phyloP scores from a whole-genome alignment of 1,284 basidiomycete species.

The Melampsora allii-populina region DNA sequence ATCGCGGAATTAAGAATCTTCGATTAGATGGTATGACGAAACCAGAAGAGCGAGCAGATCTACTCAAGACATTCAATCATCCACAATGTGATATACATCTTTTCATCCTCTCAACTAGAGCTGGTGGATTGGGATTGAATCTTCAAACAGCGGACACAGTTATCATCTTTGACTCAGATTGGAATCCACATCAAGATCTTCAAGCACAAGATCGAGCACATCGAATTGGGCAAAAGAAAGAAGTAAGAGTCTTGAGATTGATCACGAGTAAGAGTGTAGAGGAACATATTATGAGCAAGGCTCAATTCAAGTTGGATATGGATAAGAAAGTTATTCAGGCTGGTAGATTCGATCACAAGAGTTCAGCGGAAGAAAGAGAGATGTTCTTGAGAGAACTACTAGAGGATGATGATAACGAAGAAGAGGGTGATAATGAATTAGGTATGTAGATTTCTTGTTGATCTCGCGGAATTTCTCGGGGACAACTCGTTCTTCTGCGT shows the following conservation, averaged over 20 bases:
- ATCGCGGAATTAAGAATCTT: conserved; percentile 83
- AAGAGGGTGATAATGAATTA: conserved; percentile 51
- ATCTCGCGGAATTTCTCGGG: not conserved
- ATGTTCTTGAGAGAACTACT: conserved; percentile 71
- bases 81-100: conserved; percentile 84
- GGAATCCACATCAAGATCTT: conserved; percentile 96
- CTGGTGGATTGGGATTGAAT: conserved; percentile 96
- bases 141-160: conserved; percentile 98
- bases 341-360: conserved; percentile 98
- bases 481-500: not conserved
- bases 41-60: conserved; percentile 89
- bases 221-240: conserved; percentile 99
- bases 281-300: conserved; percentile 92
- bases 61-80: conserved; percentile 88
- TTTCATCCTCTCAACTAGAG: conserved; percentile 94
- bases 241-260: conserved; percentile 91
- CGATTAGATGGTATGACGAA: conserved; percentile 97
- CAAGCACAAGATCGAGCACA: conserved; percentile 76
- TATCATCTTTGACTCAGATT: conserved; percentile 73
- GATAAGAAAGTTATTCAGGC: conserved; percentile 99
- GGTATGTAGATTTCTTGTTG: not conserved
- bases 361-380: conserved; percentile 95
- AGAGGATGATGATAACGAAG: conserved; percentile 52
- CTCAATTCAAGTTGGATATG: conserved; percentile 95
- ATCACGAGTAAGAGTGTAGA: conserved; percentile 98